Evolutionary conservation across 306 rosid species (phyloP).

Genomic region (Cicer arietinum): DNA sequence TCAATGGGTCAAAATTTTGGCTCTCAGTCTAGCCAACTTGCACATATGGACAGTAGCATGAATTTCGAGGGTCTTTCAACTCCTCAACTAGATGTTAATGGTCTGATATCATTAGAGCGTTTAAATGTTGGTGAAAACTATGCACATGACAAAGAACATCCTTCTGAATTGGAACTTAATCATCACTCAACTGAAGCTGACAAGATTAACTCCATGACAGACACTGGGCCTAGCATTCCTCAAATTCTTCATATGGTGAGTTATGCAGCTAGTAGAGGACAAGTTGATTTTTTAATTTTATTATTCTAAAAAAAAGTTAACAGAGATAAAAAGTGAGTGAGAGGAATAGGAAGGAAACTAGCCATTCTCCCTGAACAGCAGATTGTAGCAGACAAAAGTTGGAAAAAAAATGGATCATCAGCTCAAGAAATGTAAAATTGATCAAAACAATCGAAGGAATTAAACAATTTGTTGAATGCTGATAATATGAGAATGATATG

Average conservation of each 20-base stretch:
- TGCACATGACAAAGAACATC: slow-evolving; percentile 56
- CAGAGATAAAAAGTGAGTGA: background rate
- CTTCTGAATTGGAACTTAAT: slow-evolving; percentile 59
- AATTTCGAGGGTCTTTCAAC: slow-evolving; percentile 68
- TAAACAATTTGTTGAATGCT: background rate
- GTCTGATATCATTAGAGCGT: slow-evolving; percentile 56
- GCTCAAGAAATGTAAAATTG: background rate
- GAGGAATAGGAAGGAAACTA: slow-evolving; percentile 19
- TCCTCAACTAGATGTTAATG: slow-evolving; percentile 59
- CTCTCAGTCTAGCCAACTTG: slow-evolving; percentile 62
- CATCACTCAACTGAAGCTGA: slow-evolving; percentile 57
- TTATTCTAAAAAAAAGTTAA: slow-evolving; percentile 10
- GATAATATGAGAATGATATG: background rate
- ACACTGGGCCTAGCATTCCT: slow-evolving; percentile 87
- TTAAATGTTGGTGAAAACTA: slow-evolving; percentile 59
- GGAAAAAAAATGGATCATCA: slow-evolving; percentile 2
- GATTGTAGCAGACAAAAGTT: slow-evolving; percentile 25
- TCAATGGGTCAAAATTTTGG: slow-evolving; percentile 57
- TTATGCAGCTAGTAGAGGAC: slow-evolving; percentile 41
- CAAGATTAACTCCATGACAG: slow-evolving; percentile 58
- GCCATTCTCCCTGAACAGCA: slow-evolving; percentile 21
- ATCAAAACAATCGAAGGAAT: background rate
- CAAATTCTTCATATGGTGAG: slow-evolving; percentile 94
- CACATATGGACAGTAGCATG: slow-evolving; percentile 56
- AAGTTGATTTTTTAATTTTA: slow-evolving; percentile 1